Conservation (phyloP, 345 rosid species). For the Boechera divaricarpa region DNA sequence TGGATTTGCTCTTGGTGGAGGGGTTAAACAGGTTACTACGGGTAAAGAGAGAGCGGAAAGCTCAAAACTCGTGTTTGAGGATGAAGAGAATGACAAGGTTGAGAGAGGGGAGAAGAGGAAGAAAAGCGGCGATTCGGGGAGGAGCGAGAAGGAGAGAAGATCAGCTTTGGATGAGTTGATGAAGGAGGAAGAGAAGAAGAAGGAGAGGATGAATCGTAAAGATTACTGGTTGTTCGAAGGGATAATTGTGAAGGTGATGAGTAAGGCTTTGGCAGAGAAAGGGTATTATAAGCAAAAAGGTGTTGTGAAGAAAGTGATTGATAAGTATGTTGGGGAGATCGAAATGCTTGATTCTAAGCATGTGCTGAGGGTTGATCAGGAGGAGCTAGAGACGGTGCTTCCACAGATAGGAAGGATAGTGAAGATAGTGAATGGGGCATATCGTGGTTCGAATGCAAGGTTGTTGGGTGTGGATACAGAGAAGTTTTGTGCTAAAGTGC, state of each 20-base stretch:
- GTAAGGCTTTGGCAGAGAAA: slow-evolving; percentile 72
- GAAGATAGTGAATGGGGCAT: slow-evolving; percentile 89
- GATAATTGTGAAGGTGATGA: slow-evolving; percentile 88
- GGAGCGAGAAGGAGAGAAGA: slow-evolving; percentile 47
- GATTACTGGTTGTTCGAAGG: slow-evolving; percentile 91
- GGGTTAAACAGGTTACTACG: slow-evolving; percentile 26
- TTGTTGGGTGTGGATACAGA: slow-evolving; percentile 81
- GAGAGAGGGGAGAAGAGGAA: slow-evolving; percentile 48
- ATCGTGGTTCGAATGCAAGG: slow-evolving; percentile 79
- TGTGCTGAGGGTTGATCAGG: slow-evolving; percentile 84
- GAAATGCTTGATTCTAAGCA: slow-evolving; percentile 88
- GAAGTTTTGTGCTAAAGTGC: slow-evolving; percentile 82
- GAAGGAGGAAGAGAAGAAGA: slow-evolving; percentile 85
- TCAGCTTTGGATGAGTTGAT: slow-evolving; percentile 89
- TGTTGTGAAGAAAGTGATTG: slow-evolving; percentile 80
- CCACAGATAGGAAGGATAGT: slow-evolving; percentile 84
- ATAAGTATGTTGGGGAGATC: slow-evolving; percentile 82
- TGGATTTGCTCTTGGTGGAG: slow-evolving; percentile 71
- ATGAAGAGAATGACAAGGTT: slow-evolving; percentile 50
- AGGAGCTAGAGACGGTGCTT: slow-evolving; percentile 94
- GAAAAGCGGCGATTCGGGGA: slow-evolving; percentile 38
- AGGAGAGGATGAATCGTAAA: slow-evolving; percentile 83
- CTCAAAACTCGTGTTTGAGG: slow-evolving; percentile 65
- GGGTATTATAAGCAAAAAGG: slow-evolving; percentile 96
- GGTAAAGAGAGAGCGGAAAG: slow-evolving; percentile 59